Evolutionary conservation across 2,329 filamentous ascomycete genomes (phyloP), one percentile per base, ranked within the genome.

Genomic region (Fusarium sp.): DNA sequence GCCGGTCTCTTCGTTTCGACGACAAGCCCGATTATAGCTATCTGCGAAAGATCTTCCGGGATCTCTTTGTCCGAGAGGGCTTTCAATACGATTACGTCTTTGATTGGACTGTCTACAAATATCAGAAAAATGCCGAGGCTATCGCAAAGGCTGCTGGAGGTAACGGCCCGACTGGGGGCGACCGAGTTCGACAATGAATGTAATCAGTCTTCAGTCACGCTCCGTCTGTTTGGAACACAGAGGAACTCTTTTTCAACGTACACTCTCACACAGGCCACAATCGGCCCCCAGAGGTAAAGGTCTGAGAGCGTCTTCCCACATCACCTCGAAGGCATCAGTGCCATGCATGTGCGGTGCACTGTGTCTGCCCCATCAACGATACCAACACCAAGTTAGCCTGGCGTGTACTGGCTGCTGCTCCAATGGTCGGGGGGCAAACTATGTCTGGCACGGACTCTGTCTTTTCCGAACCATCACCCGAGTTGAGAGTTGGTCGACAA

Each of bases 21-120:
- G 97, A 99, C 89, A 98, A 98, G 92, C 97, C 97, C 38, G 97
- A 99, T 85, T 99, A 99, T 89, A 98, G 95, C 77, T 99, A 99
- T 87, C 94, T 99, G 68, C 95, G 97, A 86, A 98, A 99, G 93
- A 98, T 99, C 87, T 99, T 99, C 94, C 95, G 97, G 74, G 97
- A 99, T 83, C 92, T 99, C 69, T 99, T 99, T 82, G 97, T 99
- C 78, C 95, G 97, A 74, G 97, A 98, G 86, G 97, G 96, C 66
- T 99, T 98, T 92, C 97, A 99, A 88, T 98, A 99, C 85, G 97
- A 99, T 86, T 98, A 99, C 80, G 97, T 99, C 79, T 99, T 99
- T 81, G 97, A 99, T 87, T 99, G 97, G 97, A 99, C 97, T 70
- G 97, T 98, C 81, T 98, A 98, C 91, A 98, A 98, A 89, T 98